phyloP scores from a whole-genome alignment of 805 yeast species.

The Kuraishia hungarica region DNA sequence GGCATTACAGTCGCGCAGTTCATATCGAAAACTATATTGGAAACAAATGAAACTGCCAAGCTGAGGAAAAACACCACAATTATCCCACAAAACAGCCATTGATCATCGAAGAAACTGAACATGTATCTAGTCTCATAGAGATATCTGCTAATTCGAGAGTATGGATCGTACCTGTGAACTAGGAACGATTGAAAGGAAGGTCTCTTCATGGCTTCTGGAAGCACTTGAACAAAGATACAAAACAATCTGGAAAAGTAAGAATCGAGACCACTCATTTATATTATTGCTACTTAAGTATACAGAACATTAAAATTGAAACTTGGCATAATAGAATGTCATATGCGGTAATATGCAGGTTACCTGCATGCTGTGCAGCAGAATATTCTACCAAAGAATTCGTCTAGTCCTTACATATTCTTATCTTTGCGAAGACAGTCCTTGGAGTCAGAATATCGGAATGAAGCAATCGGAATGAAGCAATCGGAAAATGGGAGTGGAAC shows the following conservation, averaged over 20 bases:
- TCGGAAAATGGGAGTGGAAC: no score
- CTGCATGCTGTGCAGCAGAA: neutral
- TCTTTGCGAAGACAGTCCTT: no score
- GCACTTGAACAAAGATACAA: no score
- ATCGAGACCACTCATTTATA: no score
- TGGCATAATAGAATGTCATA: neutral
- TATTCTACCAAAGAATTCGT: neutral
- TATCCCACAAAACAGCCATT: neutral
- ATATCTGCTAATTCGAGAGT: neutral
- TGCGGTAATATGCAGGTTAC: neutral
- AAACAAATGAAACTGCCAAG: neutral
- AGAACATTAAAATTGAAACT: neutral
- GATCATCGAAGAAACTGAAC: neutral
- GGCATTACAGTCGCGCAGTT: neutral
- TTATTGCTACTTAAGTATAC: neutral
- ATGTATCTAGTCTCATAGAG: constrained; percentile 3
- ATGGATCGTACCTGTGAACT: constrained; percentile 1
- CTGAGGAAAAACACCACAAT: neutral
- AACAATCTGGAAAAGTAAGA: no score
- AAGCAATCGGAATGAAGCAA: no score
- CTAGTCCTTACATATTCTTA: neutral
- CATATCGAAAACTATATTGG: neutral
- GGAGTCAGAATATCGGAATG: no score
- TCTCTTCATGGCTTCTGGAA: neutral
- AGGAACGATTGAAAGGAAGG: neutral